phyloP scores from a whole-genome alignment of 2,329 filamentous ascomycete genomes.

The Gaeumannomyces sp. region DNA sequence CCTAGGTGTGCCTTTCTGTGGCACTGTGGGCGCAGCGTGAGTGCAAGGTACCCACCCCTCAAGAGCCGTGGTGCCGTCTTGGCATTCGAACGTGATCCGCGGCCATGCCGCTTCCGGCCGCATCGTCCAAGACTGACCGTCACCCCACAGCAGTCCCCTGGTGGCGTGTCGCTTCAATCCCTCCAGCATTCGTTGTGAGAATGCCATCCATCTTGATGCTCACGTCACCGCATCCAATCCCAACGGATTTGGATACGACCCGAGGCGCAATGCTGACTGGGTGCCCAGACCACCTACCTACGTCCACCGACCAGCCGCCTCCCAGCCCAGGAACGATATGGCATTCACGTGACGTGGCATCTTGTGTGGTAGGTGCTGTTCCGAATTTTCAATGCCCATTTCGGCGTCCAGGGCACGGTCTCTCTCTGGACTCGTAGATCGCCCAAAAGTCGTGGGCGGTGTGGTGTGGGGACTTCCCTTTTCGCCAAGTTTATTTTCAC shows the following conservation, averaged over 20 bases:
- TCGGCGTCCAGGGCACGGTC: no score
- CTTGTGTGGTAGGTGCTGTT: no score
- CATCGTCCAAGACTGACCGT: neutral
- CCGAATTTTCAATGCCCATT: neutral
- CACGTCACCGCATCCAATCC: neutral
- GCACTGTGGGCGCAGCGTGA: neutral
- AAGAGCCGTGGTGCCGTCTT: constrained; percentile 6
- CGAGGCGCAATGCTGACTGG: no score
- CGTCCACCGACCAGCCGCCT: no score
- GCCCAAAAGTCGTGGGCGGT: neutral
- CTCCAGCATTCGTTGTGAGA: neutral
- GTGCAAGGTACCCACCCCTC: no score
- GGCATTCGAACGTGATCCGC: neutral
- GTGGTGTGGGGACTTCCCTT: neutral
- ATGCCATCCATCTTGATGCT: no score
- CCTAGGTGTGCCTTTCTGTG: neutral
- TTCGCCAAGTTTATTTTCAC: neutral
- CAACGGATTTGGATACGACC: neutral
- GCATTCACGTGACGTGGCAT: no score
- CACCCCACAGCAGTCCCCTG: neutral
- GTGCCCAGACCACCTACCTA: no score
- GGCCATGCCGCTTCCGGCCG: no score
- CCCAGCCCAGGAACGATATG: no score
- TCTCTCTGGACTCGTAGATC: neutral
- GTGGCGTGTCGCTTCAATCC: neutral